Evolutionary conservation across 495 filamentous ascomycete genomes (phyloP).

Genomic region (Lepraria neglecta): DNA sequence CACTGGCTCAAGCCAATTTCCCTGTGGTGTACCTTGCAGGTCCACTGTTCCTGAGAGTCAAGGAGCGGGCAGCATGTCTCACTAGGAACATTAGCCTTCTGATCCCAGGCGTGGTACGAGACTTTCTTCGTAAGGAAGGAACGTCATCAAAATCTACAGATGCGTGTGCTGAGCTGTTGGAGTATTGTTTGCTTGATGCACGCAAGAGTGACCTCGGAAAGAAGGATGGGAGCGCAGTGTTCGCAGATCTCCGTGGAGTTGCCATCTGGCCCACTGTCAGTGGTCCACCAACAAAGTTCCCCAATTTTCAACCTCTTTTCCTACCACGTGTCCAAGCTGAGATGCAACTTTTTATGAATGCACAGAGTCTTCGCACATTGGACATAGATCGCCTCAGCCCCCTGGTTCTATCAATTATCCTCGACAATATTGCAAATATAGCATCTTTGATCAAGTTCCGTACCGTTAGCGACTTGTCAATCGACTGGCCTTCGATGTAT

Average conservation of each 20-base stretch:
- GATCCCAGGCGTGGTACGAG: constrained; percentile 4
- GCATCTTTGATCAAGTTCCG: constrained; percentile 7
- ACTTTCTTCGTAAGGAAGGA: constrained; percentile 8
- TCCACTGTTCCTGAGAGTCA: neutral
- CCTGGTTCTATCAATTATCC: neutral
- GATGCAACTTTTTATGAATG: constrained; percentile 10
- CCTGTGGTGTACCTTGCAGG: constrained; percentile 14
- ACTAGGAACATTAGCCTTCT: neutral
- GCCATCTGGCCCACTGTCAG: constrained; percentile 21
- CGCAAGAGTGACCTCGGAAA: neutral
- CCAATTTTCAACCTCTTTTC: neutral
- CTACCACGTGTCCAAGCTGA: constrained; percentile 17
- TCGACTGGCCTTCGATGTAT: constrained; percentile 18
- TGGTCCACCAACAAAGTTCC: neutral
- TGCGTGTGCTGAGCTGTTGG: constrained; percentile 2
- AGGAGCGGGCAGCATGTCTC: neutral
- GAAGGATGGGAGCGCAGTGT: neutral
- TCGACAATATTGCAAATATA: neutral
- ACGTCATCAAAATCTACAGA: neutral
- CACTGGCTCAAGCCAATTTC: constrained; percentile 4
- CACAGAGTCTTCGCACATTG: constrained; percentile 11
- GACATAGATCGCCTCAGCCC: constrained; percentile 2
- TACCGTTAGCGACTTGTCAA: constrained; percentile 4
- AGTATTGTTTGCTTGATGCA: constrained; percentile 22
- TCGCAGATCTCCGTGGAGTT: constrained; percentile 8